Evolutionary conservation across 2,329 filamentous ascomycete species (phyloP).

Genomic region (Colletotrichum trifolii): DNA sequence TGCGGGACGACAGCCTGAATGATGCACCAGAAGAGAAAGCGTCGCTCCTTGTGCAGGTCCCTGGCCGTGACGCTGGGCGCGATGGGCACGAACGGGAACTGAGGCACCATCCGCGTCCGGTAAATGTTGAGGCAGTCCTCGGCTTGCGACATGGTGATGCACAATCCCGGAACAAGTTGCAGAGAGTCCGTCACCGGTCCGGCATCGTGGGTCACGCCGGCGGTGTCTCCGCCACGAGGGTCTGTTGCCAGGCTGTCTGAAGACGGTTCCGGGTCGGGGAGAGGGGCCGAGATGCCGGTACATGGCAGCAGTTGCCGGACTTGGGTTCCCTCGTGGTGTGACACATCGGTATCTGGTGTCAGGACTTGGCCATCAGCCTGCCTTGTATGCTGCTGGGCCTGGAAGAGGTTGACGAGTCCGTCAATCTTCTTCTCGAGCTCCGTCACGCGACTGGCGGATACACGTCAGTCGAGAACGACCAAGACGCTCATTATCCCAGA

Average conservation of each 20-base stretch:
- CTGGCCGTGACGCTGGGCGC: conserved; percentile 39
- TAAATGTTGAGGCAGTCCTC: conserved; percentile 47
- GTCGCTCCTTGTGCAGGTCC: conserved; percentile 46
- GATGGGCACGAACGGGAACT: conserved; percentile 54
- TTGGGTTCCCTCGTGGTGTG: neutral
- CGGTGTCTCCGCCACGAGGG: neutral
- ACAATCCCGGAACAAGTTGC: conserved; percentile 48
- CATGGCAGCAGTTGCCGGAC: neutral
- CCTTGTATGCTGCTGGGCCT: conserved; percentile 42
- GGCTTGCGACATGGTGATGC: conserved; percentile 47
- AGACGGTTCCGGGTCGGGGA: neutral
- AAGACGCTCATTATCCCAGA: no score
- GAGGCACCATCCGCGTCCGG: conserved; percentile 45
- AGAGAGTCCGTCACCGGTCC: neutral
- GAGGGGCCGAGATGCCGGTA: neutral
- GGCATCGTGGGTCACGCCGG: neutral
- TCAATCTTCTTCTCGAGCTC: conserved; percentile 54
- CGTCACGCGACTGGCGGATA: conserved; percentile 46
- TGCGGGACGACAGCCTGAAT: conserved; percentile 48
- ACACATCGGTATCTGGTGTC: neutral
- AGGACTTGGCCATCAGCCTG: neutral
- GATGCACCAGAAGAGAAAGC: conserved; percentile 52
- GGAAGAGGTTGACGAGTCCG: conserved; percentile 51
- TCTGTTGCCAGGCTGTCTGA: neutral
- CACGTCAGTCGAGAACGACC: conserved; percentile 3